phyloP scores from a whole-genome alignment of 495 filamentous ascomycete genomes.

The Darksidea phi region DNA sequence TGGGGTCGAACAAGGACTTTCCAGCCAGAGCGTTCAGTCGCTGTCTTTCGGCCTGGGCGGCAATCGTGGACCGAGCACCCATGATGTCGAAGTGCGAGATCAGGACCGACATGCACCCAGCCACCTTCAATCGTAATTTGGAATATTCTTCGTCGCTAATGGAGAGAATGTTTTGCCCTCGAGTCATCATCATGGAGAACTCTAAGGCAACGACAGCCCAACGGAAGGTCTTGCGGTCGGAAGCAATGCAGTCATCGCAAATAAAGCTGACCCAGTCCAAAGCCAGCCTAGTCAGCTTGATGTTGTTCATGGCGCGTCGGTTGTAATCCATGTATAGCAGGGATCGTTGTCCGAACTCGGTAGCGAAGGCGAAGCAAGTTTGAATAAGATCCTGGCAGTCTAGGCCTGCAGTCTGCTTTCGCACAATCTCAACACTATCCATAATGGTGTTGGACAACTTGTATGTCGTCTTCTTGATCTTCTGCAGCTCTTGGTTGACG shows the following conservation, averaged over 20 bases:
- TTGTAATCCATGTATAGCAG: slow-evolving; percentile 92
- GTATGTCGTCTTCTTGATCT: slow-evolving; percentile 94
- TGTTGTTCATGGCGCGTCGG: slow-evolving; percentile 90
- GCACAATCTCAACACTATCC: slow-evolving; percentile 93
- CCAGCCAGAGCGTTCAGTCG: slow-evolving; percentile 72
- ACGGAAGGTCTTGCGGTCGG: slow-evolving; percentile 93
- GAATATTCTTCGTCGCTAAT: slow-evolving; percentile 85
- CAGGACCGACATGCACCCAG: slow-evolving; percentile 94
- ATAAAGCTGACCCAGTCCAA: slow-evolving; percentile 98
- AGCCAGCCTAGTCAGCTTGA: slow-evolving; percentile 86
- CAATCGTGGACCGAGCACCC: slow-evolving; percentile 88
- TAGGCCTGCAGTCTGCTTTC: slow-evolving; percentile 75
- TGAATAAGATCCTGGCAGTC: slow-evolving; percentile 96
- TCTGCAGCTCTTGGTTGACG: slow-evolving; percentile 86
- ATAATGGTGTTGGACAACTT: slow-evolving; percentile 98
- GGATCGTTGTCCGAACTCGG: slow-evolving; percentile 94
- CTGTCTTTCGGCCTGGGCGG: slow-evolving; percentile 86
- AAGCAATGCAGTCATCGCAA: slow-evolving; percentile 91
- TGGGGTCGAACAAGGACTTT: slow-evolving; percentile 72
- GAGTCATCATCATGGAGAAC: slow-evolving; percentile 95
- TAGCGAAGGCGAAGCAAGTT: slow-evolving; percentile 98
- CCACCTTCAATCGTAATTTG: slow-evolving; percentile 78
- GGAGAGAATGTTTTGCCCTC: slow-evolving; percentile 82
- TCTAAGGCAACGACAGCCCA: slow-evolving; percentile 95
- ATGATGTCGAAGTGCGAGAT: slow-evolving; percentile 99